Evolutionary conservation across 2,329 filamentous ascomycete species (phyloP).

Genomic region (Acrodontium crateriforme): DNA sequence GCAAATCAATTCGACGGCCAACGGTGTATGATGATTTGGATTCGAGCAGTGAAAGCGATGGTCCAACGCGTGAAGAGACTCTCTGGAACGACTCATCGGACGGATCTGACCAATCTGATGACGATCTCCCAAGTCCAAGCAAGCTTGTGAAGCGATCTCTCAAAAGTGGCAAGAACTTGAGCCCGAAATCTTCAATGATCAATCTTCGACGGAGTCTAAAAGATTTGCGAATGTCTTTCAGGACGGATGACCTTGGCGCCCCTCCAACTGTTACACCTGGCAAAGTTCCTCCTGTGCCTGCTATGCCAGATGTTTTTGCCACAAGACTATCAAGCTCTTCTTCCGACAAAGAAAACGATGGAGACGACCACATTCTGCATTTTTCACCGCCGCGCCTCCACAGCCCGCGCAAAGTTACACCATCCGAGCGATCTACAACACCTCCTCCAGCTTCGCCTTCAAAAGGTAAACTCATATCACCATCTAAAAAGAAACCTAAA

Average conservation of each 20-base stretch:
- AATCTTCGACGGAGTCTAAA: neutral
- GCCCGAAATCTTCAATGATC: neutral
- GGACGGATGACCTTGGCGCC: neutral
- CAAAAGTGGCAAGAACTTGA: constrained; percentile 2
- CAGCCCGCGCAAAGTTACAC: constrained; percentile 5
- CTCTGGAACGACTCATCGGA: no score
- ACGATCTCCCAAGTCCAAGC: constrained; percentile 15
- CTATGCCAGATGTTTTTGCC: no score
- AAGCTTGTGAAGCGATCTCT: constrained; percentile 10
- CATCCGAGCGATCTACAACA: constrained; percentile 12
- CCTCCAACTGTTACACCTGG: neutral
- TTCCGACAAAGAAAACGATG: constrained; percentile 20
- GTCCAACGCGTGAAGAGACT: no score
- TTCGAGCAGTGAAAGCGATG: no score
- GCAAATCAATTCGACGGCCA: no score
- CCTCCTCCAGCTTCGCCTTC: constrained; percentile 32
- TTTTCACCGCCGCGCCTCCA: constrained; percentile 14
- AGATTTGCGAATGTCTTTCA: neutral
- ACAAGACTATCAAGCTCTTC: constrained; percentile 4
- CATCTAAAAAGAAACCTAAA: constrained; percentile 29
- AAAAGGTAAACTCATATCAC: constrained; percentile 31
- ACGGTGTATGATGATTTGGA: no score
- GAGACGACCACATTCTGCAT: constrained; percentile 9
- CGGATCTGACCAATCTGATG: constrained; percentile 9
- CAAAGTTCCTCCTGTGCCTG: no score